Base-by-base conservation (phyloP, 352 stramenopile genomes). In the Albugo laibachii region DNA sequence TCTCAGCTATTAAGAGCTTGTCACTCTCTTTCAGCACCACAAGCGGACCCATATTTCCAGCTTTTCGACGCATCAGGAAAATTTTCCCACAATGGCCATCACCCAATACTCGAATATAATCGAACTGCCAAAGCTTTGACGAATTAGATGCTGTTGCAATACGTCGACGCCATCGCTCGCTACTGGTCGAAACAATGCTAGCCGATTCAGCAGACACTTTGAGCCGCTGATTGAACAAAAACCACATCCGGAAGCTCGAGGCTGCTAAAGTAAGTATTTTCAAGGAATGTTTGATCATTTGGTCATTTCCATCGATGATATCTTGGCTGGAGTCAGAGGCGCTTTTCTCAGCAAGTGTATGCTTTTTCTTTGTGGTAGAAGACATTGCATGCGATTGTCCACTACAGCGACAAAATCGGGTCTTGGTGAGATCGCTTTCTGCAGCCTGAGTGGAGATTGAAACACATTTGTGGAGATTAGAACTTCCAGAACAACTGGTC, bases 1-100 rank as follows among this genome's bases (percentile, higher is more conserved):
- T 85, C 45, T 81, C 67, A 24, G 75, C 75, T 49, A 84, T 70
- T 34, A 63, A 63, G 15, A 88, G 47, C 46, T 84, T 88, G 50
- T 85, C 68, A 42, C 75, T 88, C 55, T 88, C 75, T 49, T 88
- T 88, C 13, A 88, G 59, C 21, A 85, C 71, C 13, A 58, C 68
- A 2, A 80, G 53, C 31, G n/a, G 15, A 43, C 38, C 38, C 3
- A 10, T 10, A 45, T 53, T 38, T 13, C 50, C 55, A 19, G 57
- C 62, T 24, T 58, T 58, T 21, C 64, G 59, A 37, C 63, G 54
- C 41, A 86, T 72, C 21, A 88, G 69, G 60, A 85, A 79, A 36
- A 86, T 73, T 40, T 83, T 70, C 11, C 69, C 73, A 47, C 82
- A 88, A 27, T 83, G 82, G 1, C 76, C 73, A 10, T 80, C 49